Evolutionary conservation across 768 basidiomycete species (phyloP).

Genomic region (Suillus brevipes): DNA sequence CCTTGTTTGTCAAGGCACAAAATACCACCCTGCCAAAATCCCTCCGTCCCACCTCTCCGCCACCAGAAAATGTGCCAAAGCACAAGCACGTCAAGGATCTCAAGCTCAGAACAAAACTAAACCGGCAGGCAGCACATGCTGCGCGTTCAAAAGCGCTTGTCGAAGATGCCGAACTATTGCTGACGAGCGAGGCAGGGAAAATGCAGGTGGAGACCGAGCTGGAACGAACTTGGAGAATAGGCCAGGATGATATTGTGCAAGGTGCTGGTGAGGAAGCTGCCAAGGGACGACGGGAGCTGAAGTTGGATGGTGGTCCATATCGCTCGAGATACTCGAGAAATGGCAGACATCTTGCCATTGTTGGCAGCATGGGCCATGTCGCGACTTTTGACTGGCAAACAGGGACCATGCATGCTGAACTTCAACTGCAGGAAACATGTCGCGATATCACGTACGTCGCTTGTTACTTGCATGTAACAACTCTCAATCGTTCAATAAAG

Average conservation of each 20-base stretch:
- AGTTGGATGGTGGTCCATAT: constrained; percentile 85
- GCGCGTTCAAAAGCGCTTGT: constrained; percentile 61
- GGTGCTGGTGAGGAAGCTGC: constrained; percentile 74
- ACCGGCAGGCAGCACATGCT: constrained; percentile 59
- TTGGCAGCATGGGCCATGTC: constrained; percentile 79
- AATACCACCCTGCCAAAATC: constrained; percentile 70
- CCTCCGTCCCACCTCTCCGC: constrained; percentile 50
- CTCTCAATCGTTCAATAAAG: constrained; percentile 36
- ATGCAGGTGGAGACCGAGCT: constrained; percentile 77
- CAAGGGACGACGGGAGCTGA: constrained; percentile 73
- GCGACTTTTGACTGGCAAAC: constrained; percentile 94
- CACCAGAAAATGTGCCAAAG: constrained; percentile 46
- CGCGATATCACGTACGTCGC: constrained; percentile 82
- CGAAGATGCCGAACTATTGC: constrained; percentile 72
- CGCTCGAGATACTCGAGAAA: constrained; percentile 85
- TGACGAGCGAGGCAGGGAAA: constrained; percentile 66
- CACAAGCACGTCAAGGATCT: constrained; percentile 69
- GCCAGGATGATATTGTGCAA: constrained; percentile 73
- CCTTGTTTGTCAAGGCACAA: constrained; percentile 68
- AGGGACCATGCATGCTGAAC: constrained; percentile 80
- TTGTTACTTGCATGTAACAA: background rate
- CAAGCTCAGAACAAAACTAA: constrained; percentile 72
- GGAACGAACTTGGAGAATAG: constrained; percentile 88
- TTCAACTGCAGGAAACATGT: constrained; percentile 88
- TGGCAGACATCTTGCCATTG: constrained; percentile 88